phyloP scores from a whole-genome alignment of 352 stramenopile genomes.

The Hyaloperonospora arabidopsidis region DNA sequence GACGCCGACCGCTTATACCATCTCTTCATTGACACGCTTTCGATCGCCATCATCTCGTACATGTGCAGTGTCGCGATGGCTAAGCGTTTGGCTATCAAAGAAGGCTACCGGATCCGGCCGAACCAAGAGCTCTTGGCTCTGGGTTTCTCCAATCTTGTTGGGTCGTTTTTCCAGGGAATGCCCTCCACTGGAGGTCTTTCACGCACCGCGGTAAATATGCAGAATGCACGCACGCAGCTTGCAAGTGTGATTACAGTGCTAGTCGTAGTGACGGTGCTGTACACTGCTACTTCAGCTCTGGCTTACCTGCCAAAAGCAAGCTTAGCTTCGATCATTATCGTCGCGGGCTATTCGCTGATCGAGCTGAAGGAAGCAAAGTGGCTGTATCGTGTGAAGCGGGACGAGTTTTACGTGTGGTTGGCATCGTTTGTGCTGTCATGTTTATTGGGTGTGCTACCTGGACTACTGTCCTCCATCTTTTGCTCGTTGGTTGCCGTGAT shows the following conservation, averaged over 20 bases:
- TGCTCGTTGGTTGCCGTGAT: conserved; percentile 16
- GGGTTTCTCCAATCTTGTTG: conserved; percentile 12
- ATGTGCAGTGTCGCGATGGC: conserved; percentile 30
- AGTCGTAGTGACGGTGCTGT: conserved; percentile 11
- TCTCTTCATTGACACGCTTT: conserved; percentile 65
- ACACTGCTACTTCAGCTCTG: conserved; percentile 11
- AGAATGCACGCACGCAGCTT: conserved; percentile 15
- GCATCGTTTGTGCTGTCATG: conserved; percentile 12
- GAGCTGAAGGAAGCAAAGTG: conserved; percentile 19
- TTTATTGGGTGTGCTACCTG: conserved; percentile 13
- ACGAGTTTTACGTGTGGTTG: conserved; percentile 18
- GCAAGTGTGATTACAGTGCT: conserved; percentile 13
- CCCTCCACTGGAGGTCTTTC: conserved; percentile 17
- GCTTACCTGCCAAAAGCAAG: conserved; percentile 16
- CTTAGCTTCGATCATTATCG: conserved; percentile 19
- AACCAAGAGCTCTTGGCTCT: conserved; percentile 17
- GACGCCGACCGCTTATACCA: conserved; percentile 42
- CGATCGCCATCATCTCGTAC: conserved; percentile 87
- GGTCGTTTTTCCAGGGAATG: conserved; percentile 16
- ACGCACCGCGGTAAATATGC: conserved; percentile 14
- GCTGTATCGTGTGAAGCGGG: conserved; percentile 14
- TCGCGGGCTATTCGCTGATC: conserved; percentile 13
- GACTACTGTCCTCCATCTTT: conserved; percentile 13
- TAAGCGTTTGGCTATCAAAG: conserved; percentile 17
- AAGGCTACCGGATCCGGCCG: conserved; percentile 14